Percentiles rank a stretch among this genome's conserved stretches.
These are phyloP conservation scores for Podaxis sp. DNA, from an alignment of 768 basidiomycete genomes.

Conservation along the genomic window DNA sequence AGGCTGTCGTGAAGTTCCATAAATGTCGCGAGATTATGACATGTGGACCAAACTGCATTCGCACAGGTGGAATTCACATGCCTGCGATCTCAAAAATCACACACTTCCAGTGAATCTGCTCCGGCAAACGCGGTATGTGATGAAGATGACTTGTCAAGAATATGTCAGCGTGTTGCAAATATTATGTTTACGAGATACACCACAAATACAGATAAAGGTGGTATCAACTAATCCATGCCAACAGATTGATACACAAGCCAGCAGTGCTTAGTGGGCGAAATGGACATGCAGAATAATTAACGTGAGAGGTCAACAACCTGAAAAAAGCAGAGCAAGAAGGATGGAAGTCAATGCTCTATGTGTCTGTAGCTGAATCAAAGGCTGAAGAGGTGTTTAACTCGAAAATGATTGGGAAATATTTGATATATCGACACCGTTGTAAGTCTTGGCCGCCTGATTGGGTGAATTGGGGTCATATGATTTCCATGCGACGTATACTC, in stretches of 20 bases:
- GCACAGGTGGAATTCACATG: too few relatives aligned
- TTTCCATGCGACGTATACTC: constrained; percentile 62
- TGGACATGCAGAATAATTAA: not conserved
- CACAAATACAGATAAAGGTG: not conserved
- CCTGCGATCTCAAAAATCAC: too few relatives aligned
- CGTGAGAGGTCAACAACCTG: not conserved
- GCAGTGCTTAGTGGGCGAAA: not conserved
- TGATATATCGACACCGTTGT: not conserved
- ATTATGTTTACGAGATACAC: not conserved
- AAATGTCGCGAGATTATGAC: not conserved
- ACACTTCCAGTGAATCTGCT: too few relatives aligned
- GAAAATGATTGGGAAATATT: not conserved
- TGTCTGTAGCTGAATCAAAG: not conserved
- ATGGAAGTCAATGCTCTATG: not conserved
- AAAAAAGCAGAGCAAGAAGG: not conserved
- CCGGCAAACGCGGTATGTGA: too few relatives aligned
- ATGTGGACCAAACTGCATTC: too few relatives aligned
- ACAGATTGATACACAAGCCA: not conserved
- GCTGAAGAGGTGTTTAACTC: not conserved
- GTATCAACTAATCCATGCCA: not conserved
- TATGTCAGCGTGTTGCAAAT: not conserved
- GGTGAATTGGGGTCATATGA: constrained; percentile 15
- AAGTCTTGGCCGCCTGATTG: constrained; percentile 5
- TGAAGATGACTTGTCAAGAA: too few relatives aligned
- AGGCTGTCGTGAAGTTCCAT: not conserved